Evolutionary conservation across 176 grass and related monocot genomes (phyloP).

Genomic region (Avena sativa): DNA sequence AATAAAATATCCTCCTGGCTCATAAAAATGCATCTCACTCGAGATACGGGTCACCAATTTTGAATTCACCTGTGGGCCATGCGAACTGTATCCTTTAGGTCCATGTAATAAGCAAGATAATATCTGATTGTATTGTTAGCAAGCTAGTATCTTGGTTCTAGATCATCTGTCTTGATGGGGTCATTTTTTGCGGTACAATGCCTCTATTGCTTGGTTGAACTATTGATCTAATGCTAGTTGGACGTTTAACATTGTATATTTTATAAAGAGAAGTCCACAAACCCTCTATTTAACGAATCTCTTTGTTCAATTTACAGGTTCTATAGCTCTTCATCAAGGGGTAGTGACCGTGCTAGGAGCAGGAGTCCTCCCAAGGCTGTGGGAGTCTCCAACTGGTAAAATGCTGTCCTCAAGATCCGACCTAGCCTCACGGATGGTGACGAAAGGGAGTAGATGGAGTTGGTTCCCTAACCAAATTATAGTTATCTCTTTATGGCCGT

Average conservation of each 20-base stretch:
- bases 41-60: slow-evolving; percentile 13
- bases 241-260: not conserved
- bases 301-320: slow-evolving; percentile 46
- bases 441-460: slow-evolving; percentile 37
- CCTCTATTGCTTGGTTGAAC: slow-evolving; percentile 15
- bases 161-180: not conserved
- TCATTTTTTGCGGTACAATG: not conserved
- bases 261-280: not conserved
- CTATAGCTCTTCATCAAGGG: slow-evolving; percentile 42
- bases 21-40: not conserved
- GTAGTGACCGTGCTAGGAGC: slow-evolving; percentile 52
- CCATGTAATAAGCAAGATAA: not conserved
- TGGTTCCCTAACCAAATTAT: slow-evolving; percentile 39
- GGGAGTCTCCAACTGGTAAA: slow-evolving; percentile 60
- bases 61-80: not conserved
- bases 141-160: not conserved
- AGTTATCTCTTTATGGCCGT: slow-evolving; percentile 18
- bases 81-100: not conserved
- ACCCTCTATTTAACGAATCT: not conserved
- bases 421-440: slow-evolving; percentile 36
- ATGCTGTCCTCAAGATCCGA: slow-evolving; percentile 21
- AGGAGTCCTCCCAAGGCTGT: slow-evolving; percentile 63
- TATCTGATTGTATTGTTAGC: not conserved
- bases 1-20: not conserved
- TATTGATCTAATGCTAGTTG: not conserved